Base-by-base conservation (phyloP, 495 filamentous ascomycete genomes). In the Talaromyces liani region DNA sequence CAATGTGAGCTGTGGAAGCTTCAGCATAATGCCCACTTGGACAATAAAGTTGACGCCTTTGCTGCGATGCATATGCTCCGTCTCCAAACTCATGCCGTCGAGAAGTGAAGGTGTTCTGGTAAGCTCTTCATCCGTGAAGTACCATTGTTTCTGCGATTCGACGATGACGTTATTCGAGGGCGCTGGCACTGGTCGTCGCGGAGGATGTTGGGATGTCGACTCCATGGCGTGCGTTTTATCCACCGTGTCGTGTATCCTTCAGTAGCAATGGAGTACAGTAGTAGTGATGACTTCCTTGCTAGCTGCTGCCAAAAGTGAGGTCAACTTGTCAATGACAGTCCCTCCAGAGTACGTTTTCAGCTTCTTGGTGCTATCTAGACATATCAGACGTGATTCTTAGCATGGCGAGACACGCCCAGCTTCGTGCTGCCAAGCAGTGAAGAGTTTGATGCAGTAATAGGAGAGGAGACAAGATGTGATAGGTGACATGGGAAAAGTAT, bases 41-140 rank as follows among this genome's bases (percentile, higher is more conserved):
- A 88, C 84, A 68, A 98, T 96, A 80, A 98, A 98, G 72, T 97
- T 94, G 65, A 95, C 88, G 51, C 93, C 93, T 72, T 98, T 98
- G 63, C 87, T 85, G 60, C 94, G 87, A 58, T 87, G 80, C 55
- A 88, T 81, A 41, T 89, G 81, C 75, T 98, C 95, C 69, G 89
- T 83, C 16, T 87, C 85, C 12, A 85, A 78, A 1, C 85, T 68
- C 67, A 98, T 83, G 39, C 93, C 93, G 65, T 96, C 91, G 0
- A 93, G 72, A 61, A 92, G 87, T 59, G 91, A 95, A 2, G 94
- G 94, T 7, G 92, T 87, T 64, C 86, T 88, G 34, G 80, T 76
- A 18, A 97, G 82, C 73, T 99, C 94, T 41, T 90, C 87, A 55
- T 89, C 82, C 16, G 88, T 88, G 70, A 98, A 97, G 49, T 92